Conservation (phyloP, 768 basidiomycete genomes). For the Tremella fuciformis region DNA sequence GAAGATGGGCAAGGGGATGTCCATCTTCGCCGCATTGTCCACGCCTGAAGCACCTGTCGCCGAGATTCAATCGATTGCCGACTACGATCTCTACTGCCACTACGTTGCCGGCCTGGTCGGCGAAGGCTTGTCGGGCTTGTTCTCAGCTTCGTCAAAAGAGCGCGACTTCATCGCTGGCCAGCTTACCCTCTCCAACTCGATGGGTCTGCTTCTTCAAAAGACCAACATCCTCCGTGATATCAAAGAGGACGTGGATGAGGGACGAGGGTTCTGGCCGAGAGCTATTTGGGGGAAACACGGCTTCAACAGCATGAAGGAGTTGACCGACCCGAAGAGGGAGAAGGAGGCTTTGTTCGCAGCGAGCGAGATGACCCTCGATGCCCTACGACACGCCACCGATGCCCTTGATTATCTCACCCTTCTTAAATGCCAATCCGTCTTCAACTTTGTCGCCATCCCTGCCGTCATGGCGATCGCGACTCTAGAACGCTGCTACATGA, state of each 20-base stretch:
- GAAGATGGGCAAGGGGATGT: conserved; percentile 95
- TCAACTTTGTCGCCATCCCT: conserved; percentile 94
- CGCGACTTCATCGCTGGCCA: conserved; percentile 68
- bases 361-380: conserved; percentile 85
- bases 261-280: conserved; percentile 87
- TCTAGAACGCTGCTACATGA: conserved; percentile 88
- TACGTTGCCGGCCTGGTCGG: conserved; percentile 97
- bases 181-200: conserved; percentile 83
- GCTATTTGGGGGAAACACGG: conserved; percentile 84
- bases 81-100: conserved; percentile 97
- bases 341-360: conserved; percentile 74
- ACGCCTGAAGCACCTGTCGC: conserved; percentile 61
- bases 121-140: conserved; percentile 86
- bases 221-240: conserved; percentile 97
- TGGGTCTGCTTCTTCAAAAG: conserved; percentile 95
- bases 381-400: conserved; percentile 76
- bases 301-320: conserved; percentile 56
- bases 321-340: conserved; percentile 57
- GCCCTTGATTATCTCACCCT: conserved; percentile 84
- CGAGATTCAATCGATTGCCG: conserved; percentile 67
- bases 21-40: conserved; percentile 84
- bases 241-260: conserved; percentile 81
- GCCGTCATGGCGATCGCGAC: conserved; percentile 95
- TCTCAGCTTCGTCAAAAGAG: conserved; percentile 81
- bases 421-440: conserved; percentile 84